These are phyloP conservation scores for Aspergillus nanangensis DNA, from an alignment of 495 filamentous ascomycete species.

Conservation along the genomic window DNA sequence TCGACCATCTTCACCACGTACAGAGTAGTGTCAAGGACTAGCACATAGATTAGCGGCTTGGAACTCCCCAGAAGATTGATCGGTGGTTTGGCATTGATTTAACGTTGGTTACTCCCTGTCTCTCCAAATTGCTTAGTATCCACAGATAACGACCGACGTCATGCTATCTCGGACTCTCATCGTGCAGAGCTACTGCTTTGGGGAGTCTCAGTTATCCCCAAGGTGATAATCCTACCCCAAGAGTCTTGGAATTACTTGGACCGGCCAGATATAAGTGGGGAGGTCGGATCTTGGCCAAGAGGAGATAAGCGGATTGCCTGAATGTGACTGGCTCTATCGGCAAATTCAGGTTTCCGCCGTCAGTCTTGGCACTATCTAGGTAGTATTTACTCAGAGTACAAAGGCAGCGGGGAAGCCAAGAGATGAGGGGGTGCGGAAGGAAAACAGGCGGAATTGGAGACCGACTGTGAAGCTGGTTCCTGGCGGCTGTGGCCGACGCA, in stretches of 20 bases:
- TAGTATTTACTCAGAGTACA: neutral
- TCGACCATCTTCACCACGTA: no score
- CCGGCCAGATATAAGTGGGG: neutral
- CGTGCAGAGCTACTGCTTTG: no score
- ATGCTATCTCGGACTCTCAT: no score
- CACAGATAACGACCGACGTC: neutral
- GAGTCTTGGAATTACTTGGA: neutral
- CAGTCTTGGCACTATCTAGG: neutral
- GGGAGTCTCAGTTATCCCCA: neutral
- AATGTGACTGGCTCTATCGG: neutral
- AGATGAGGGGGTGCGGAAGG: neutral
- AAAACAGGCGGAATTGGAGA: neutral
- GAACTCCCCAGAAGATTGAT: no score
- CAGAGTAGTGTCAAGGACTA: no score
- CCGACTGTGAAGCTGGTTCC: no score
- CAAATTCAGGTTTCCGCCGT: neutral
- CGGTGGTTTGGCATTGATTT: no score
- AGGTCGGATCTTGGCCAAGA: neutral
- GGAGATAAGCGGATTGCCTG: slow-evolving; percentile 1
- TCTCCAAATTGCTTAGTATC: neutral
- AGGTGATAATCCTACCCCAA: neutral
- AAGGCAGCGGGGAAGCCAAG: slow-evolving; percentile 6
- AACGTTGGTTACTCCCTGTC: neutral
- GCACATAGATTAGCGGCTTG: no score
- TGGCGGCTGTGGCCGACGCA: no score